Conservation (phyloP, 2,329 filamentous ascomycete genomes). For the Lecanicillium sp. region DNA sequence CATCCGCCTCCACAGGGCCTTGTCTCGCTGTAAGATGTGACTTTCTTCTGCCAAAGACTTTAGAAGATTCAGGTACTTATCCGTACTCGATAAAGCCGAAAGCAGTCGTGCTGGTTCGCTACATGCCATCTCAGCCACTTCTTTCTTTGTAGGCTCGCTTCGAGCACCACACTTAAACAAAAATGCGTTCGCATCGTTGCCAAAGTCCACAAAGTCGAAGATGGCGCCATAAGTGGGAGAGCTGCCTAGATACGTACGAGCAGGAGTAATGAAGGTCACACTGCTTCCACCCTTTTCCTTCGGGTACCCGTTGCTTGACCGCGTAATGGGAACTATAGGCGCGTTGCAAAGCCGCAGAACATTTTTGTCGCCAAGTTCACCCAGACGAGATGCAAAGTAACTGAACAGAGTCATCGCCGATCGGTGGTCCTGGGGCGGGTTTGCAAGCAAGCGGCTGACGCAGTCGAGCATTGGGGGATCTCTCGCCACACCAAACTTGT, state of each 20-base stretch:
- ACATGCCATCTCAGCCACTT: conserved; percentile 79
- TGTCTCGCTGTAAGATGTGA: conserved; percentile 67
- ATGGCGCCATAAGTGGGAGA: conserved; percentile 72
- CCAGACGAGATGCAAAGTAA: conserved; percentile 74
- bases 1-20: conserved; percentile 70
- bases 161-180: conserved; percentile 85
- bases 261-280: conserved; percentile 51
- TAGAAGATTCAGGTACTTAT: conserved; percentile 82
- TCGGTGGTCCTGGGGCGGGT: conserved; percentile 60
- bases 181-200: conserved; percentile 79
- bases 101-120: conserved; percentile 77
- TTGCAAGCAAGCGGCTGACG: conserved; percentile 63
- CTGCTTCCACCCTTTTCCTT: conserved; percentile 36
- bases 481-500: conserved; percentile 76
- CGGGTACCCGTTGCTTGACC: conserved; percentile 20
- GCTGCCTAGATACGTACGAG: conserved; percentile 72
- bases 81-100: conserved; percentile 68
- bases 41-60: conserved; percentile 73
- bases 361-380: conserved; percentile 61
- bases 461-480: conserved; percentile 77
- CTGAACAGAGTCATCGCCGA: conserved; percentile 69
- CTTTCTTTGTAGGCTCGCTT: conserved; percentile 77
- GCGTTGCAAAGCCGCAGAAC: conserved; percentile 57
- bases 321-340: conserved; percentile 63
- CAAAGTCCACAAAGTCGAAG: conserved; percentile 96